Evolutionary conservation across 179 eudicot genomes (phyloP), one percentile per base, ranked within the genome.

Genomic region (Vitellaria paradoxa): DNA sequence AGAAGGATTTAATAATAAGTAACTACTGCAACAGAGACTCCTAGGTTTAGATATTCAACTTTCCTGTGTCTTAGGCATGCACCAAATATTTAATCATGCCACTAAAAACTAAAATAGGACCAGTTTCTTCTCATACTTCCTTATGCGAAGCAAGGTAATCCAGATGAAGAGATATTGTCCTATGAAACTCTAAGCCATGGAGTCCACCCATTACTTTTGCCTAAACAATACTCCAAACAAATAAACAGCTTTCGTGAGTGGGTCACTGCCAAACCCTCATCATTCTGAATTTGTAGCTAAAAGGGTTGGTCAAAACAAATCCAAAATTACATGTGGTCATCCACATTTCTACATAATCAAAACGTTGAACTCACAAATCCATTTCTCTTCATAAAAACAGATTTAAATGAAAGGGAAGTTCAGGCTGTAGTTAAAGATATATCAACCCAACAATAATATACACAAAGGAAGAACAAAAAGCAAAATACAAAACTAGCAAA

Each of bases 1-100:
- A 63, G 18, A 37, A 30, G 37, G 37, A 57, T 66, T 73, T 47
- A 50, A 55, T 30, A 40, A 78, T 12, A 74, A 79, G 67, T 68
- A 46, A 46, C 46, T 24, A 9, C 37, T 63, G 46, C 23, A 63
- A 75, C 60, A 75, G 37, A 30, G 69, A 53, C 60, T 63, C 0
- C 18, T 3, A 9, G 59, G 15, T 65, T 62, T 55, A 17, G 20
- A 50, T 30, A 30, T 26, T 37, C 47, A 15, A 46, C 21, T n/a
- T 18, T 64, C 37, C 70, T 9, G 26, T 30, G 65, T 37, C 24
- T 20, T 62, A 3, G 6, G 70, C n/a, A 20, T 50, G 46, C 12
- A 15, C 37, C 37, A 14, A 50, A 49, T 5, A 20, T 49, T 50
- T 26, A 47, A 47, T 75, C 37, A 30, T 30, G 37, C 62, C n/a